Evolutionary conservation across 257 asterid species (phyloP), one percentile per base, ranked within the genome.

Genomic region (Gentiana dahurica): DNA sequence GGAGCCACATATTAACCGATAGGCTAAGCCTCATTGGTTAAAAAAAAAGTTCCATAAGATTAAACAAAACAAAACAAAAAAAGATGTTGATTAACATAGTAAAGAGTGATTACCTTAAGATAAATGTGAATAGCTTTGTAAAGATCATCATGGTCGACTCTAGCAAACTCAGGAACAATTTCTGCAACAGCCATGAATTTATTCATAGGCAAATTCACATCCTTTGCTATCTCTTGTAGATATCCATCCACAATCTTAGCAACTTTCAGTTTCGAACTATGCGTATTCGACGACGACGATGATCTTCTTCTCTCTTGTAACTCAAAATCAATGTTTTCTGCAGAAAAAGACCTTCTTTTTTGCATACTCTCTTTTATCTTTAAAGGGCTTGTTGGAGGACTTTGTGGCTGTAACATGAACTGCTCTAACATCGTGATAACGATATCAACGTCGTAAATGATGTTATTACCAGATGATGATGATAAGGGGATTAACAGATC

Each of bases 361-460:
- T 65, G 64, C 46, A 67, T 62, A 43, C 74, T 74, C 53, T 73
- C 72, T 55, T 64, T 35, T 65, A 45, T 79, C 51, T 83, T 80
- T 73, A 61, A 69, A 59, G 98, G 98, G 71, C 95, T 86, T 3
- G 88, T 75, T 5, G 90, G 91, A 1, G 97, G 95, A 54, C 62
- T 78, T 87, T 92, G 73, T 73, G 81, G 79, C 58, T 74, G 81
- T 65, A 77, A 60, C 75, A 75, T 54, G 80, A 81, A 83, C 62
- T 86, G 77, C 62, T 81, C 87, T 34, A 83, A 34, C 39, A 83
- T 77, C 3, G 72, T 69, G 69, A 69, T 55, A 54, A 86, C 77
- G 76, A 81, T 62, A 38, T 80, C 83, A 38, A 82, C 60, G 34
- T 80, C 82, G 53, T 64, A 58, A 34, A 47, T 45, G n/a, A 24